Base-by-base conservation (phyloP, 768 basidiomycete species). In the Trametes cubensis region DNA sequence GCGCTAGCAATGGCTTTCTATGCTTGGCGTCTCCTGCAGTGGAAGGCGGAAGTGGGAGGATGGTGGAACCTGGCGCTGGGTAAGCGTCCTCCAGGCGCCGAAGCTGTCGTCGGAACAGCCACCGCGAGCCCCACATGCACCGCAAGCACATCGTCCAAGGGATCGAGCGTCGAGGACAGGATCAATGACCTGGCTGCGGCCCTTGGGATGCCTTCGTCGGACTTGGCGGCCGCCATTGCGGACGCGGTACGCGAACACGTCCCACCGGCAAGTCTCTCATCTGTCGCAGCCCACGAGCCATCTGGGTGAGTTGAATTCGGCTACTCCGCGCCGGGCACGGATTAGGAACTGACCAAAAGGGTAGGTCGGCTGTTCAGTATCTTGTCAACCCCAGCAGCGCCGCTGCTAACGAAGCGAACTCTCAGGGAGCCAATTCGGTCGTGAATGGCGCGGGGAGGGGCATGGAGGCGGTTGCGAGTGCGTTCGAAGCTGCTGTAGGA, bases 151-250 rank as follows among this genome's bases (percentile, higher is more conserved):
- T 34, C 64, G 23, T 21, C 44, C 23, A 5, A 44, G 20, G 38
- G 40, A 26, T 17, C 72, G 4, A 78, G 71, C 4, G 77, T 90
- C 42, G 86, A 89, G 67, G 76, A 78, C 4, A 77, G 79, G 39
- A 82, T 90, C 56, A 81, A 83, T 53, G 83, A 79, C 15, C 77
- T 91, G 13, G 89, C 89, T 13, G 74, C 75, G 7, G 84, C 81
- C 34, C 75, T 91, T 30, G 89, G 87, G 1, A 81, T 90, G 67
- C 80, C 83, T 0, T 77, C 85, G 17, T 74, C 76, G 42, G 84
- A 87, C 40, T 75, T 91, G 1, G 87, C 89, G 2, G 78, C 76
- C 18, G 89, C 88, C 0, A 84, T 90, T 50, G 85, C 85, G 0
- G 78, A 76, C 50, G 86, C 83, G 0, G 83, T 87, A 30, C 78